Base-by-base conservation (phyloP, 345 rosid genomes). In the Camelina neglecta region DNA sequence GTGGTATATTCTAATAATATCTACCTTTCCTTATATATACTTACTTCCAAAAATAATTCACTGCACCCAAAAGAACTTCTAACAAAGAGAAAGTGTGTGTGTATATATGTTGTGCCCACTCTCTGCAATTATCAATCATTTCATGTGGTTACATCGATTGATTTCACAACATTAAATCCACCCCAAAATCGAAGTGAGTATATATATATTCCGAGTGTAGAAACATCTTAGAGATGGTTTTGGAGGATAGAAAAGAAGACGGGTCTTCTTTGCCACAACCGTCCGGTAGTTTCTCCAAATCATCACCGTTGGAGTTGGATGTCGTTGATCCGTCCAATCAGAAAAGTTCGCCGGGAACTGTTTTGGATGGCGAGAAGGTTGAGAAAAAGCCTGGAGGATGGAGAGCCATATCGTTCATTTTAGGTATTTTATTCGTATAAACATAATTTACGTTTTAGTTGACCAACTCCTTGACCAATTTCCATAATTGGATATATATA, bases 371-470 rank as follows among this genome's bases (percentile, higher is more conserved):
- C 8, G 24, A 76, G 75, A 70, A 70, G 24, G 29, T 64, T 12
- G 72, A 71, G 49, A 86, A 81, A 71, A 76, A 85, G 79, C 89
- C 89, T 5, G 89, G 90, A 20, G 98, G 92, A 83, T 93, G 98
- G 97, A 89, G 57, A 84, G 87, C 90, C 81, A 81, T 93, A 79
- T 79, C 93, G 16, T 89, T 69, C 77, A 86, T 91, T 45, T 75
- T 93, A 87, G 97, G 96, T 93, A 48, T 57, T 35, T 59, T 12
- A 8, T 20, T 29, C 21, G 6, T 26, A 29, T 29, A 29, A 44
- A 61, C 49, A 18, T 69, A 23, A 33, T 26, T 56, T 39, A 29
- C 20, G 38, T 38, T 73, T 55, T 29, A 13, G 70, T 53, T 53
- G 53, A 61, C 54, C 44, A 16, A 59, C 67, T 59, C 53, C 33